Base-by-base conservation (phyloP, 2,329 filamentous ascomycete species). In the Fonsecaea pedrosoi region DNA sequence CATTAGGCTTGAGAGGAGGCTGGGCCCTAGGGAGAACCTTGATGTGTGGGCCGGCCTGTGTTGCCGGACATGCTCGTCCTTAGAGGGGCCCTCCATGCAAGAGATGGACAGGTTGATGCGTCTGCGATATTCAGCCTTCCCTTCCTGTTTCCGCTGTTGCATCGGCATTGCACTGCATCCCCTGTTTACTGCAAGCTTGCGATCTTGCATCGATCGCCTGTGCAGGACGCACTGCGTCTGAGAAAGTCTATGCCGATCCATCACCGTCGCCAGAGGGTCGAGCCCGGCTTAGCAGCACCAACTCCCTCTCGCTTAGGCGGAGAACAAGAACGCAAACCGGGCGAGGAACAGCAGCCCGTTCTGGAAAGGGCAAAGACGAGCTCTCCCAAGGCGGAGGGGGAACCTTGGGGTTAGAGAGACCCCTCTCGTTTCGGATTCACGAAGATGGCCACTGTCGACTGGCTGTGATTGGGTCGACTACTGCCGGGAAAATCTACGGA, bases 121-220 rank as follows among this genome's bases (percentile, higher is more conserved):
- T 15, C 62, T 66, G 66, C 64, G 35, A 65, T 65, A 35, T 61
- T 55, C 68, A 67, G 68, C 68, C 68, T 69, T 67, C 12, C 37
- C 32, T 54, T 38, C 25, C 25, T 25, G 25, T 25, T 25, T 35
- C 54, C 50, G 50, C 54, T 34, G 50, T 62, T 55, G 63, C 68
- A 68, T 63, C 58, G 62, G 63, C 66, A 68, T 63, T 60, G 64
- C 64, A 67, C 62, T 54, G 58, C 64, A 65, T 67, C 64, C 54
- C 62, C 62, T 62, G 65, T 50, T 63, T 58, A 60, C 64, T 67
- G 66, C 68, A 64, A 34, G 60, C 40, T 56, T 55, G 55, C 54
- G 65, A 70, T 70, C 68, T 68, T 63, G 68, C 68, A 68, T 70
- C 64, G 68, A 70, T 70, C 68, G 60, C 57, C 65, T 59, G 50